Evolutionary conservation across 192 early-diverging fungal genomes (phyloP).

Genomic region (Coemansia sp.): DNA sequence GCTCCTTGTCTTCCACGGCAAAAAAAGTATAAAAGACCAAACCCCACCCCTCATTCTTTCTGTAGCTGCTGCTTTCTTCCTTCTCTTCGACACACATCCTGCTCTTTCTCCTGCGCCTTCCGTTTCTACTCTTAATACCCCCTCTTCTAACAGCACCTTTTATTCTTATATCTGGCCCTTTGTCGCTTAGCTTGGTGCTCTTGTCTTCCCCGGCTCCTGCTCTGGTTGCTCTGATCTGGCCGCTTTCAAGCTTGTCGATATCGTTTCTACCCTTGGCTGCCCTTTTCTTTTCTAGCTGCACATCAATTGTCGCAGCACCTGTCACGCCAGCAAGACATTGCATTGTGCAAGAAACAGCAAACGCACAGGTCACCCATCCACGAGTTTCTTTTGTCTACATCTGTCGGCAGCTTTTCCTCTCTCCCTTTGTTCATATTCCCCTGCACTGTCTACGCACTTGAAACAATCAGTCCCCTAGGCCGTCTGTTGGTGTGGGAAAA

Average conservation of each 20-base stretch:
- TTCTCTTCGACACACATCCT: too few species aligned
- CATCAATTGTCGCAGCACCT: constrained; percentile 11
- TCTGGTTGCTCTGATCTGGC: background rate
- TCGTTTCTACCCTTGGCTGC: background rate
- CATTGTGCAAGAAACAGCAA: constrained; percentile 1
- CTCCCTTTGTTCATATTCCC: background rate
- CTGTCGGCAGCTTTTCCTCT: background rate
- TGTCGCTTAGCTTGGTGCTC: too few species aligned
- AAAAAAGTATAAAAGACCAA: too few species aligned
- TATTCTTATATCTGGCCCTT: background rate
- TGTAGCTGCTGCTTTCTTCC: too few species aligned
- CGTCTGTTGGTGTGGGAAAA: background rate
- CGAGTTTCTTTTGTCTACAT: constrained; percentile 6
- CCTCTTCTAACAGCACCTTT: too few species aligned
- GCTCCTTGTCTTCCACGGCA: too few species aligned
- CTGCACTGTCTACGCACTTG: background rate
- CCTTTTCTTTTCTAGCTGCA: constrained; percentile 3
- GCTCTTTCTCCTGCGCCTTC: background rate
- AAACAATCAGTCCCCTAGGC: background rate
- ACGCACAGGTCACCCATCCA: constrained; percentile 8
- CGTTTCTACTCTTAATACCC: background rate
- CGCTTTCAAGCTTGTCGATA: background rate
- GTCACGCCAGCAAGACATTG: constrained; percentile 22
- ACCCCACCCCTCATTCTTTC: too few species aligned
- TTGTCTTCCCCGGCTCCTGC: background rate